Base-by-base conservation (phyloP, 257 asterid genomes). In the Gentiana straminea region DNA sequence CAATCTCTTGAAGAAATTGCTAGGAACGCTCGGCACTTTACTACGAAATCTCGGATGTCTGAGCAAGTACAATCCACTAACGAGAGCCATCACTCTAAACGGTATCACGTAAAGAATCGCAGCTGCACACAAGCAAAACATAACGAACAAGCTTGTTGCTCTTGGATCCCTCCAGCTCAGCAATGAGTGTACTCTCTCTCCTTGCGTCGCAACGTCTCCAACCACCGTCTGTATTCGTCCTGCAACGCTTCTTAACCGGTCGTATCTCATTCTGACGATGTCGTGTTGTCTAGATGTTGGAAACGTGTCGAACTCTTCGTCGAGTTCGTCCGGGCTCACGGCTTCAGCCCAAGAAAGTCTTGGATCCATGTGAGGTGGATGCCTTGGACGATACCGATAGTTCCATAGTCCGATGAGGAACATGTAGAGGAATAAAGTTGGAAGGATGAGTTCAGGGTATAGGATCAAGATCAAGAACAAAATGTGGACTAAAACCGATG, bases 141-240 rank as follows among this genome's bases (percentile, higher is more conserved):
- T 60, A 0, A 86, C 57, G 59, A 86, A 86, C 65, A 86, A 43
- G 64, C 81, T 64, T 1, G 94, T 86, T 6, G 95, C 95, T 41
- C 94, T 70, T 0, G 95, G 94, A 54, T 86, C 94, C 66, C 95
- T 66, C 95, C 95, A 86, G 64, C 81, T 74, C 7, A 83, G 80
- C 64, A 86, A 59, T 8, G 85, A 57, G 36, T 79, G 77, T 13
- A 86, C 9, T 60, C 90, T 83, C 78, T 86, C 95, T 4, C 94
- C 95, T 47, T 81, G 94, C 49, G 94, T 75, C 12, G 94, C 94
- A 24, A 81, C 49, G 34, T 86, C 94, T 0, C 95, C 95, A 11
- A 64, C 95, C 56, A 82, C 86, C 3, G 84, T 80, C 73, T 85
- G 95, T n/a, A 86, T 75, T 67, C 95, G 77, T 10, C 94, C 87